Base-by-base conservation (phyloP, 768 basidiomycete species). In the Kwoniella mangroviensis region DNA sequence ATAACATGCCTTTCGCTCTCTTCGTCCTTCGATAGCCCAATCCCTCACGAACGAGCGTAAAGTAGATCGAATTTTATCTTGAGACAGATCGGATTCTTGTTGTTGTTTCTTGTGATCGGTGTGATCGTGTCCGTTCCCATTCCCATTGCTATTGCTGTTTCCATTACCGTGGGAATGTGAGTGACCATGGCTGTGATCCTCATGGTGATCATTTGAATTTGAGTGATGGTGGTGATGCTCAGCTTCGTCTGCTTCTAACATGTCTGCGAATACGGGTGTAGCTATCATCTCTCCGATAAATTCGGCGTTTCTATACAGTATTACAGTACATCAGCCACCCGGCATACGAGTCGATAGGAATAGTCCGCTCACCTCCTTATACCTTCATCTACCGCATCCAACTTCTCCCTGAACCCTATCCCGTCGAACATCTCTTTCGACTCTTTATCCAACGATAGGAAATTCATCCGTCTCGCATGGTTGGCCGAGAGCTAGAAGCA, bases 31-130 rank as follows among this genome's bases (percentile, higher is more conserved):
- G 72, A 86, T 87, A 69, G 91, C 92, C 94, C 95, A 98, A 79
- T 98, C 94, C 13, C 94, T 87, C 11, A 94, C 94, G 62, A 96
- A 90, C 76, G 96, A 94, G 78, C 96, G 93, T 49, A 98, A 83
- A 0, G 94, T 96, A 77, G 93, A 94, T 68, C 94, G 85, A 51
- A 98, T 85, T 79, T 96, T 95, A 80, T 97, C 93, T 89, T 93
- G 78, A 7, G 74, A 56, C 12, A 68, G 34, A 68, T 82, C 76
- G 28, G 54, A 57, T 43, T 75, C 73, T 9, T 22, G 49, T 42
- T 68, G 63, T 6, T 24, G 4, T 13, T 51, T 51, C 45, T 60
- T 22, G 15, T 22, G 19, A 42, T 55, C 52, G 56, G n/a, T 21
- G 51, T 5, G 55, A 43, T 19, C 19, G n/a, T 42, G 55, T 42